Evolutionary conservation across 768 basidiomycete genomes (phyloP), one percentile per base, ranked within the genome.

Genomic region (Xerocomus brunneocitrinus): DNA sequence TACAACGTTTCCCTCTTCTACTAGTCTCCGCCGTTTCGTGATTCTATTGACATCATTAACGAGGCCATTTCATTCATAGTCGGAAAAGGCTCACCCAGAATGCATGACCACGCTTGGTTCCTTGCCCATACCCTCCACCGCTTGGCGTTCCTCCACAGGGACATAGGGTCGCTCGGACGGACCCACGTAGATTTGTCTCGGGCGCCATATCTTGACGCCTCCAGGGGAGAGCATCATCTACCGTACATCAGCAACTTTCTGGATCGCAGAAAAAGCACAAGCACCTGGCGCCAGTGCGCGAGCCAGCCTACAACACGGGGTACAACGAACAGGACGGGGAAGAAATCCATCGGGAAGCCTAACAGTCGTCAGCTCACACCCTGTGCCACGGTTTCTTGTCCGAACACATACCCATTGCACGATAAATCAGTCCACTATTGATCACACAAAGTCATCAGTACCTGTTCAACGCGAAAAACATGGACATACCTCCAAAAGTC

Each of bases 311-410:
- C 91, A 8, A 95, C 91, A 22, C 93, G 83, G 2, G 93, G 93
- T 3, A 95, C 91, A 19, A 86, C 91, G 64, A 95, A 95, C 31
- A 95, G 73, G 22, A 95, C 92, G 0, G 93, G 92, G 83, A 94
- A 95, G 70, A 89, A 95, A 72, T 95, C 93, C 59, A 89, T 78
- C 2, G 93, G 93, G 79, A 95, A 95, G 41, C 92, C 89, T 89
- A 45, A 43, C 19, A 24, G 31, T 40, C 30, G 58, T 54, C 34
- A 58, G 49, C 38, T 38, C 27, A 46, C 13, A 5, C 24, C 27
- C 19, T 22, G 4, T 8, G 13, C 32, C 32, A 34, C 12, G 13
- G 45, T 45, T 14, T 38, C 39, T 9, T 31, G 24, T 13, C 13
- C 32, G 36, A 54, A 56, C 39, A 62, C 77, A 58, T 57, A 90